These are phyloP conservation scores for Cylindrotheca closterium DNA, from an alignment of 108 stramenopile species.

Conservation along the genomic window DNA sequence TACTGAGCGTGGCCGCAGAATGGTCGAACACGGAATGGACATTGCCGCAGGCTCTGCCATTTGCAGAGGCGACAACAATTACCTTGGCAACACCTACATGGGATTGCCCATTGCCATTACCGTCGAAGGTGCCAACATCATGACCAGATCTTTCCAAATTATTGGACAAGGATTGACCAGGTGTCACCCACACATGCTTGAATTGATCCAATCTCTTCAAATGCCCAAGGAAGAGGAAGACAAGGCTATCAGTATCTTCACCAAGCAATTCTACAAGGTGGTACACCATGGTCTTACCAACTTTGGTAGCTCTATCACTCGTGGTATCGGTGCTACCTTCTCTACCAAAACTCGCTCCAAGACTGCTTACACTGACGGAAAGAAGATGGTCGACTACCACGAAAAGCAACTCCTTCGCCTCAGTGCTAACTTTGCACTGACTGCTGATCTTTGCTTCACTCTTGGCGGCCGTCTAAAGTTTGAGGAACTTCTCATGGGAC, in stretches of 20 bases:
- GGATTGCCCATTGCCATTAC: conserved; percentile 96
- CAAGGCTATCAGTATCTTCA: conserved; percentile 83
- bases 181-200: conserved; percentile 96
- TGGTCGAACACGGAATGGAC: conserved; percentile 97
- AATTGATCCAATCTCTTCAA: conserved; percentile 89
- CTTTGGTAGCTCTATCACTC: conserved; percentile 70
- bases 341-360: conserved; percentile 73
- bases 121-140: conserved; percentile 98
- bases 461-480: conserved; percentile 97
- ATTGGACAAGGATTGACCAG: conserved; percentile 98
- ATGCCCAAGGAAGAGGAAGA: conserved; percentile 83
- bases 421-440: conserved; percentile 94
- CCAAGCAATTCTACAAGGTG: conserved; percentile 88
- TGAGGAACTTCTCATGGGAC: conserved; percentile 95
- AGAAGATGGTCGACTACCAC: conserved; percentile 79
- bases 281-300: conserved; percentile 88
- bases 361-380: conserved; percentile 88
- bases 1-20: conserved; percentile 91
- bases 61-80: conserved; percentile 95
- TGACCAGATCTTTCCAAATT: conserved; percentile 97
- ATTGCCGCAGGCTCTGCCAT: conserved; percentile 96
- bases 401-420: conserved; percentile 94
- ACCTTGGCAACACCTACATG: conserved; percentile 95
- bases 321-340: conserved; percentile 75
- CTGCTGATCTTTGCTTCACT: conserved; percentile 93